These are phyloP conservation scores for Boletus mariae DNA, from an alignment of 1,284 basidiomycete species.

Conservation along the genomic window DNA sequence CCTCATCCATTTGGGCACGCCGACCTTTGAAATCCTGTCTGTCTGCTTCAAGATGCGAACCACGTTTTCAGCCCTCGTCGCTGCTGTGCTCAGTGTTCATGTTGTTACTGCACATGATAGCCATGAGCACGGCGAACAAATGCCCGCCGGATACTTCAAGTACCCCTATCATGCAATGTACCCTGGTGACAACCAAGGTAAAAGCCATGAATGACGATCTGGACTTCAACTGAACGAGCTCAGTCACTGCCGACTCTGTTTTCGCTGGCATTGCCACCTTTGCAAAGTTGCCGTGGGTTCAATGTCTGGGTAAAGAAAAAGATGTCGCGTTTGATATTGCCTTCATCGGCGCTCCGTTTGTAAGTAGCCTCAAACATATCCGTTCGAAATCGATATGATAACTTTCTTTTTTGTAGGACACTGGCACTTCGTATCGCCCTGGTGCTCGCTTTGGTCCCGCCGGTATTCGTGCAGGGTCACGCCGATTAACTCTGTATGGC, in stretches of 20 bases:
- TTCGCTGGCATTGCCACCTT: slow-evolving; percentile 76
- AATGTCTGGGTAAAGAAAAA: slow-evolving; percentile 61
- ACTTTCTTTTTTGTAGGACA: slow-evolving; percentile 45
- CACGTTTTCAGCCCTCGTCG: slow-evolving; percentile 15
- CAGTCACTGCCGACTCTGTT: slow-evolving; percentile 66
- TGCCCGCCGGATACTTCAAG: slow-evolving; percentile 61
- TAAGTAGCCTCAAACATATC: slow-evolving; percentile 32
- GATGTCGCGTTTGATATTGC: slow-evolving; percentile 66
- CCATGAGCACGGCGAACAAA: slow-evolving; percentile 47
- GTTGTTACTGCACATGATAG: slow-evolving; percentile 36
- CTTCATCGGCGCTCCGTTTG: slow-evolving; percentile 77
- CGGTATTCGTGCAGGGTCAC: slow-evolving; percentile 72
- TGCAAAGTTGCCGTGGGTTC: slow-evolving; percentile 70
- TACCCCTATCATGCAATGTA: slow-evolving; percentile 58
- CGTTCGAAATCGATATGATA: neutral
- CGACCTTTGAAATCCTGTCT: neutral
- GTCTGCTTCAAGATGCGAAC: slow-evolving; percentile 29
- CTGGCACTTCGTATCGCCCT: slow-evolving; percentile 71
- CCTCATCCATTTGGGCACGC: neutral
- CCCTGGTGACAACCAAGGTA: slow-evolving; percentile 53
- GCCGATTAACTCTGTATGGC: slow-evolving; percentile 68
- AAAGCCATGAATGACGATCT: neutral
- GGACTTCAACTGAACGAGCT: neutral
- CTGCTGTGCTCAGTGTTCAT: slow-evolving; percentile 17
- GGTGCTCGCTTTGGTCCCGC: slow-evolving; percentile 78